phyloP scores from a whole-genome alignment of 2,329 filamentous ascomycete genomes.

The Penicillium brevicompactum region DNA sequence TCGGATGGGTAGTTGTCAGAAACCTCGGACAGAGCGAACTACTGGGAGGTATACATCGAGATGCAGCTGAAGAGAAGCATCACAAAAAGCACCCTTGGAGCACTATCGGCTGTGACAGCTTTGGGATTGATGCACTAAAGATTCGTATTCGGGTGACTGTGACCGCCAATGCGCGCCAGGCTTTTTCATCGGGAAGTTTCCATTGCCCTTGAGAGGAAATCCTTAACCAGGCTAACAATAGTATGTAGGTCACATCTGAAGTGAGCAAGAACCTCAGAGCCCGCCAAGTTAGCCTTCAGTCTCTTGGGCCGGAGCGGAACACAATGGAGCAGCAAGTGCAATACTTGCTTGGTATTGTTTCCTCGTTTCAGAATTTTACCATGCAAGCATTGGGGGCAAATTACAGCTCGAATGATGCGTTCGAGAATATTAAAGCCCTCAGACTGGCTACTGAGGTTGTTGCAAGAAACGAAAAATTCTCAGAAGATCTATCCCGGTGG shows the following conservation, averaged over 20 bases:
- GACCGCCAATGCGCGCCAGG: slow-evolving; percentile 43
- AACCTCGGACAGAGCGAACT: slow-evolving; percentile 36
- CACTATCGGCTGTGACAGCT: slow-evolving; percentile 36
- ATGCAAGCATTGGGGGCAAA: slow-evolving; percentile 37
- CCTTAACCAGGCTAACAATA: too few species aligned
- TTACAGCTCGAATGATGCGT: slow-evolving; percentile 39
- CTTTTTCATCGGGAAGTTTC: slow-evolving; percentile 46
- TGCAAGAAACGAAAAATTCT: background rate
- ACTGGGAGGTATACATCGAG: slow-evolving; percentile 22
- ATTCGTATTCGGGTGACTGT: slow-evolving; percentile 46
- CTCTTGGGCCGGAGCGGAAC: slow-evolving; percentile 38
- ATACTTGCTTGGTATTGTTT: slow-evolving; percentile 43
- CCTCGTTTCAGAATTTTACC: slow-evolving; percentile 41
- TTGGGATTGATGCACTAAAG: slow-evolving; percentile 47
- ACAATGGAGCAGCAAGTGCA: slow-evolving; percentile 33
- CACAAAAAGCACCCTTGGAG: slow-evolving; percentile 41
- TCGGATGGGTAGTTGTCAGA: slow-evolving; percentile 36
- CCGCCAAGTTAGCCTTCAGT: slow-evolving; percentile 28
- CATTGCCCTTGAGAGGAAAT: background rate
- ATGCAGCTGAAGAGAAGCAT: slow-evolving; percentile 37
- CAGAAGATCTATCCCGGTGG: background rate
- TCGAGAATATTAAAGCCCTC: slow-evolving; percentile 33
- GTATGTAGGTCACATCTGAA: slow-evolving; percentile 34
- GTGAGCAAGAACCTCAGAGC: slow-evolving; percentile 35
- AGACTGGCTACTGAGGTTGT: background rate